Conservation (phyloP, 495 filamentous ascomycete species). For the Bathelium albidoporum region DNA sequence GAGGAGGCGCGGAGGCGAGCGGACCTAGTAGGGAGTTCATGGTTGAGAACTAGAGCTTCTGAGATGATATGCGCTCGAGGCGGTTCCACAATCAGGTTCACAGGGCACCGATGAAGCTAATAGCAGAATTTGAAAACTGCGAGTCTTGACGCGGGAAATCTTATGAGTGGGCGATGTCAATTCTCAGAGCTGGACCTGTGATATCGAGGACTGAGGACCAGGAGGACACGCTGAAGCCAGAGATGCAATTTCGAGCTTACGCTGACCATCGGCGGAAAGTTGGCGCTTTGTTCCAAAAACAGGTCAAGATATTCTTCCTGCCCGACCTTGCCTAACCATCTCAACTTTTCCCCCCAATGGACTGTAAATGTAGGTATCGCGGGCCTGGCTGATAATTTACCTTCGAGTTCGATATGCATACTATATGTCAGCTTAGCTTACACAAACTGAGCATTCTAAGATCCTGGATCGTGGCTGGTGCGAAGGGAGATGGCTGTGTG, state of each 20-base stretch:
- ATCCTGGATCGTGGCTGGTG: no score
- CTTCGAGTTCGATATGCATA: no score
- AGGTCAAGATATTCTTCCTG: not conserved
- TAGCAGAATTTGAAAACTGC: no score
- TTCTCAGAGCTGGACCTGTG: not conserved
- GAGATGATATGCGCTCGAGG: not conserved
- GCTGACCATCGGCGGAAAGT: not conserved
- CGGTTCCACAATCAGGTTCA: not conserved
- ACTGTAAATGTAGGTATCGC: no score
- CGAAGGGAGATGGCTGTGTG: no score
- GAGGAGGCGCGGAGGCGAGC: slow-evolving; percentile 53
- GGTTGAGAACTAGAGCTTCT: slow-evolving; percentile 11
- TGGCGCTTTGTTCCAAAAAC: no score
- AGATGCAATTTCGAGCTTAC: not conserved
- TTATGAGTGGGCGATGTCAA: not conserved
- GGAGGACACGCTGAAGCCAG: not conserved
- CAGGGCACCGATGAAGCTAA: not conserved
- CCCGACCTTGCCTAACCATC: no score
- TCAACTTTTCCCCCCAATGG: no score
- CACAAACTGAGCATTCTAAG: no score
- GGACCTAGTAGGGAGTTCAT: slow-evolving; percentile 55
- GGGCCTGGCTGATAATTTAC: no score
- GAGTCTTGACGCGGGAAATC: no score
- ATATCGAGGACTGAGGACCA: not conserved
- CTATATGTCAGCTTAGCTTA: no score